Base-by-base conservation (phyloP, 1,284 basidiomycete species). In the Irpex lacteus region DNA sequence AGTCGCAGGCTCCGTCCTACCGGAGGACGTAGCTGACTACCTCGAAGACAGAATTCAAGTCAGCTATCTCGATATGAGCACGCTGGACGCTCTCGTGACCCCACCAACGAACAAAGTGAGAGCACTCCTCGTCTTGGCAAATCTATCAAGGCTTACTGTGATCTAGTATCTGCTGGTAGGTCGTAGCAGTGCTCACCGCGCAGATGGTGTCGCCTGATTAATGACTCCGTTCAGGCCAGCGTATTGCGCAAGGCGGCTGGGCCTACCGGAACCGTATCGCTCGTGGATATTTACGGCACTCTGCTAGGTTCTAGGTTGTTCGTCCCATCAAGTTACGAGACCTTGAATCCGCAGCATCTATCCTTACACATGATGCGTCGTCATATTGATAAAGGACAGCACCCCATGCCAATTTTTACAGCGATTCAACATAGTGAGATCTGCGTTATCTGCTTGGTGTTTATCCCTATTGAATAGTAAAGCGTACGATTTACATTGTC, bases 331-430 rank as follows among this genome's bases (percentile, higher is more conserved):
- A 69, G 78, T 37, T 3, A 71, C 21, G 59, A 60, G 4, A 65
- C 63, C 8, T 67, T 80, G 15, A 73, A 79, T 61, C 71, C 73
- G 1, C 71, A 70, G 5, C 68, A 76, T 54, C 72, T 80, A 32
- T 80, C 79, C 5, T 68, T 80, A 19, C 76, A 78, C 40, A 65
- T 73, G 34, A 78, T 78, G 63, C 71, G 77, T 21, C 56, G 69
- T 15, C 69, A 71, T 37, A 63, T 78, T 9, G 76, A 78, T 59
- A 70, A 71, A 60, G 78, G 76, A 1, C 63, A 69, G 3, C 64
- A 75, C 6, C 79, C 79, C 0, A 65, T 81, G 34, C 80, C 80
- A 6, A 80, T 81, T 40, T 77, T 79, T 66, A 78, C 77, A 13
- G 76, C 77, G 5, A 74, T 81, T n/a, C 73, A 73, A 21, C 72